phyloP scores from a whole-genome alignment of 352 stramenopile species.

The Pythium dissimile region DNA sequence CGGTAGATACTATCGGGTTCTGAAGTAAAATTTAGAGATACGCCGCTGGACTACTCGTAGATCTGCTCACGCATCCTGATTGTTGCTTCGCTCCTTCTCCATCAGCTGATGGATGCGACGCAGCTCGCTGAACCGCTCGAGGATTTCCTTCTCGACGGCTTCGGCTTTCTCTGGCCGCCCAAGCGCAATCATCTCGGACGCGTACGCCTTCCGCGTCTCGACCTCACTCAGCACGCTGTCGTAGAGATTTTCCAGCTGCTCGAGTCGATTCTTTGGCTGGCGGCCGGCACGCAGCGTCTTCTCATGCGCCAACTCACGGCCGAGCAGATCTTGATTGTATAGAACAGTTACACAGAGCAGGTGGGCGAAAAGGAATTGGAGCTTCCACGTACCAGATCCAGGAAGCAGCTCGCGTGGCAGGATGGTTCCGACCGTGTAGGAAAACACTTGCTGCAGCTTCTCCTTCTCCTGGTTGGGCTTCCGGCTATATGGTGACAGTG shows the following conservation, averaged over 20 bases:
- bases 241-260: constrained; percentile 66
- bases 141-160: constrained; percentile 55
- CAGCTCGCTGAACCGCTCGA: constrained; percentile 61
- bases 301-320: constrained; percentile 53
- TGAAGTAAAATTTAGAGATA: too few relatives aligned
- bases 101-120: constrained; percentile 64
- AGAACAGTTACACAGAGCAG: not conserved
- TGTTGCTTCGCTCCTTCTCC: constrained; percentile 33
- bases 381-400: constrained; percentile 41
- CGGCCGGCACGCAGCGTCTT: constrained; percentile 40
- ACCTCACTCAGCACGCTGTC: constrained; percentile 56
- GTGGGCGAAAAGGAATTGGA: not conserved
- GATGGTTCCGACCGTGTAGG: constrained; percentile 62
- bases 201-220: constrained; percentile 60
- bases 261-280: constrained; percentile 30
- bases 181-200: constrained; percentile 59
- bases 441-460: constrained; percentile 78
- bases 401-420: constrained; percentile 66
- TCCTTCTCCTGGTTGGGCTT: constrained; percentile 77
- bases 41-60: not conserved
- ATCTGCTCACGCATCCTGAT: constrained; percentile 11
- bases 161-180: constrained; percentile 37
- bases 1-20: too few relatives aligned
- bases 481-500: too few relatives aligned
- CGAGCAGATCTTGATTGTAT: constrained; percentile 60